A percentile compares a stretch with the other conserved stretches of the same genome.
phyloP scores from a whole-genome alignment of 495 filamentous ascomycete species.

The Cercophora sp. region DNA sequence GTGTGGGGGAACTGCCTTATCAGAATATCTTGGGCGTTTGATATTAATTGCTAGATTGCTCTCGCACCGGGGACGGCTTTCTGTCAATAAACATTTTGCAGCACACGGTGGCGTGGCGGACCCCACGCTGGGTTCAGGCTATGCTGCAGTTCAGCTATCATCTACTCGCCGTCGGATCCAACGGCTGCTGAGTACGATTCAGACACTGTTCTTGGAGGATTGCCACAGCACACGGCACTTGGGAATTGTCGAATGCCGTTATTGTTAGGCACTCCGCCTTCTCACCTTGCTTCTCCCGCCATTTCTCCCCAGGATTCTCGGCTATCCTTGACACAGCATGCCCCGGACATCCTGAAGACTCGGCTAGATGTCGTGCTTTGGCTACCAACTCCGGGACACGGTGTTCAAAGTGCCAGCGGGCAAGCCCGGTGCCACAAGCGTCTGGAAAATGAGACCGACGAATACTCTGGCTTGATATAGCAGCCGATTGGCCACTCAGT shows the following conservation, averaged over 20 bases:
- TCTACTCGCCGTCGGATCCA: constrained; percentile 2
- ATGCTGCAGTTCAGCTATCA: constrained; percentile 22
- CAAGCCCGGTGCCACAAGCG: constrained; percentile 9
- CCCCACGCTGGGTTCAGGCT: constrained; percentile 20
- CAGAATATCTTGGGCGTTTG: constrained; percentile 19
- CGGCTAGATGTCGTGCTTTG: constrained; percentile 13
- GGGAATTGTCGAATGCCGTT: too few species aligned
- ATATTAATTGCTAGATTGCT: constrained; percentile 30
- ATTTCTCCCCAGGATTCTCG: too few species aligned
- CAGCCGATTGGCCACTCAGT: constrained; percentile 1
- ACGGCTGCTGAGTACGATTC: background rate
- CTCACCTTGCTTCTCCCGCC: too few species aligned
- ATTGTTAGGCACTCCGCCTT: too few species aligned
- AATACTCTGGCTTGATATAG: constrained; percentile 4
- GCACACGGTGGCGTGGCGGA: constrained; percentile 5
- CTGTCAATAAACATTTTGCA: constrained; percentile 15
- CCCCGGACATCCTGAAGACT: background rate
- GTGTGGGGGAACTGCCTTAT: constrained; percentile 24
- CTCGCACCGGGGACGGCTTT: constrained; percentile 23
- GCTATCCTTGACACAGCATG: too few species aligned
- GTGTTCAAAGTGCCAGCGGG: background rate
- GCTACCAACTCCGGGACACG: constrained; percentile 13
- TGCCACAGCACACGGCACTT: too few species aligned
- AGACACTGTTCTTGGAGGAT: background rate
- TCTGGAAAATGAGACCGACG: background rate